Evolutionary conservation across 306 rosid species (phyloP), one percentile per base, ranked within the genome.

Genomic region (Cucurbita ficifolia): DNA sequence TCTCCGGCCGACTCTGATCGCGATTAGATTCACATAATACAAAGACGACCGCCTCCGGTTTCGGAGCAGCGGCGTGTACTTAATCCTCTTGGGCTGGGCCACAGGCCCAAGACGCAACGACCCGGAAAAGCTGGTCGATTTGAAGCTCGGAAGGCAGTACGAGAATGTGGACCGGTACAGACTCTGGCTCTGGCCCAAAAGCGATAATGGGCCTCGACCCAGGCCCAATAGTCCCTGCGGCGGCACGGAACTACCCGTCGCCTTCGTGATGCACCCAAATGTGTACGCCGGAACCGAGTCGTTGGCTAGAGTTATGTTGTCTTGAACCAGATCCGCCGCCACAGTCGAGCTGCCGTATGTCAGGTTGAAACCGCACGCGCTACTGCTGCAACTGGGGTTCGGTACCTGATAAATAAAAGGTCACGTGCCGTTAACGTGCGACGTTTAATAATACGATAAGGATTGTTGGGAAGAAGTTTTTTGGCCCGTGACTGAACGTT

Each of bases 151-250:
- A 57, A 95, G 80, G 76, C 99, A 95, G 72, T 95, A 95, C 3
- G 99, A 95, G 77, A 95, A 95, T n/a, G 96, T 95, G 39, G 96
- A 95, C 7, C 77, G 35, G 80, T 95, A 95, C 3, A 95, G 81
- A 8, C 81, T 79, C 52, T 95, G 92, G 76, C 89, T 83, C 76
- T 95, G 99, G 8, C 89, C 80, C 19, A 95, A 70, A 0, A 95
- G 86, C 0, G 99, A 91, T 6, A 95, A 76, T 8, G 96, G 91
- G 80, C 99, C 99, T 57, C 99, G 90, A 82, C 99, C 96, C 50
- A 95, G 72, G 59, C 99, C 99, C 79, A 95, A 83, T 3, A 95
- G 77, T 0, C 99, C 99, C 36, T 95, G 99, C 1, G 79, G 87
- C 0, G 99, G 99, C 0, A 83, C 74, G 0, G 99, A 89, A 60